Percentiles rank a stretch among this genome's conserved stretches.
phyloP scores from a whole-genome alignment of 108 stramenopile genomes.

The Skeletonema tropicum region DNA sequence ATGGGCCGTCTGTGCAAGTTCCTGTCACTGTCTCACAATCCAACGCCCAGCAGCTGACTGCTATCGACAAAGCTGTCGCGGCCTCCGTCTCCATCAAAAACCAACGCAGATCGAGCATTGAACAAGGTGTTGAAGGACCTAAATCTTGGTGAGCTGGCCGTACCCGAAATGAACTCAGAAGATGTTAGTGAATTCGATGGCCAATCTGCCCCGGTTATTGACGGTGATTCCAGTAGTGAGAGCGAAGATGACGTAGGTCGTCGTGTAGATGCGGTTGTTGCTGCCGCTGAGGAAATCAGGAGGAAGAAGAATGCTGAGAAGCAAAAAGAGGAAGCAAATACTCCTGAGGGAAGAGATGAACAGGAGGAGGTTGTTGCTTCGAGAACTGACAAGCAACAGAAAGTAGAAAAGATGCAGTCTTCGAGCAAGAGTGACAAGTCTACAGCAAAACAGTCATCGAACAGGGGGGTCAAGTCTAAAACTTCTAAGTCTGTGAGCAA shows the following conservation, averaged over 20 bases:
- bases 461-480: not conserved
- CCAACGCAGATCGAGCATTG: not conserved
- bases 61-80: not conserved
- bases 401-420: not conserved
- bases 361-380: not conserved
- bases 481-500: not conserved
- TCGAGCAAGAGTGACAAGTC: not conserved
- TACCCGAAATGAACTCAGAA: not conserved
- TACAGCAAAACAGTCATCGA: not conserved
- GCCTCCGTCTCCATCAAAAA: not conserved
- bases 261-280: not conserved
- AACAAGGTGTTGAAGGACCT: not conserved
- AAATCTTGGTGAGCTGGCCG: not conserved
- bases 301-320: conserved; percentile 5
- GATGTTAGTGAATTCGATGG: conserved; percentile 4
- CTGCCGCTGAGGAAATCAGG: conserved; percentile 5
- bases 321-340: not conserved
- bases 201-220: not conserved
- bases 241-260: not conserved
- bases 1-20: not conserved
- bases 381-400: too few relatives aligned
- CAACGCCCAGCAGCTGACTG: not conserved
- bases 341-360: conserved; percentile 6
- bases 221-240: not conserved
- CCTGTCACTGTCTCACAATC: not conserved